These are phyloP conservation scores for Gomphus sp. DNA, from an alignment of 1,284 basidiomycete genomes.

Conservation along the genomic window DNA sequence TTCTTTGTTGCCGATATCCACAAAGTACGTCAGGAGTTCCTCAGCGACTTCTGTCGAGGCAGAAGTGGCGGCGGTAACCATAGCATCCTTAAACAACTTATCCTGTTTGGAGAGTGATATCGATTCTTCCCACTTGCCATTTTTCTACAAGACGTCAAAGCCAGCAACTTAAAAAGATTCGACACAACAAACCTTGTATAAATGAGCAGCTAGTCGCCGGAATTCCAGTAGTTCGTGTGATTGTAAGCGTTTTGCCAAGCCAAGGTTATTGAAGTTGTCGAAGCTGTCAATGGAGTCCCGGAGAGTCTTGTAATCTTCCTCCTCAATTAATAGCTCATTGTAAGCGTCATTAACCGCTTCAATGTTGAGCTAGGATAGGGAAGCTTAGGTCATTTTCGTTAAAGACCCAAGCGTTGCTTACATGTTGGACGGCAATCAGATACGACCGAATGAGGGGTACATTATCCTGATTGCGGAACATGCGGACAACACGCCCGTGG, in stretches of 20 bases:
- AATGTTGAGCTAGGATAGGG: constrained; percentile 66
- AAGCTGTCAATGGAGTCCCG: constrained; percentile 95
- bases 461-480: constrained; percentile 82
- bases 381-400: constrained; percentile 11
- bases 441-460: constrained; percentile 94
- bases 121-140: constrained; percentile 90
- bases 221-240: constrained; percentile 93
- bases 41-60: constrained; percentile 79
- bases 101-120: constrained; percentile 92
- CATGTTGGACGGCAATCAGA: constrained; percentile 93
- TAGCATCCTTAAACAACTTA: constrained; percentile 93
- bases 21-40: constrained; percentile 89
- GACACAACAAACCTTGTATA: constrained; percentile 72
- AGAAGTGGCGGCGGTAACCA: constrained; percentile 87
- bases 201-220: constrained; percentile 86
- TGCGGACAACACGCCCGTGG: constrained; percentile 89
- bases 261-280: constrained; percentile 94
- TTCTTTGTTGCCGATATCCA: constrained; percentile 97
- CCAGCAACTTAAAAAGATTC: background rate
- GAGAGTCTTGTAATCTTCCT: constrained; percentile 97
- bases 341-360: constrained; percentile 97
- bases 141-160: constrained; percentile 56
- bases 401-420: constrained; percentile 27
- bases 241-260: constrained; percentile 81
- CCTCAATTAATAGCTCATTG: constrained; percentile 95